phyloP scores from a whole-genome alignment of 371 early-diverging fungal species.

The Syncephalis fuscata region DNA sequence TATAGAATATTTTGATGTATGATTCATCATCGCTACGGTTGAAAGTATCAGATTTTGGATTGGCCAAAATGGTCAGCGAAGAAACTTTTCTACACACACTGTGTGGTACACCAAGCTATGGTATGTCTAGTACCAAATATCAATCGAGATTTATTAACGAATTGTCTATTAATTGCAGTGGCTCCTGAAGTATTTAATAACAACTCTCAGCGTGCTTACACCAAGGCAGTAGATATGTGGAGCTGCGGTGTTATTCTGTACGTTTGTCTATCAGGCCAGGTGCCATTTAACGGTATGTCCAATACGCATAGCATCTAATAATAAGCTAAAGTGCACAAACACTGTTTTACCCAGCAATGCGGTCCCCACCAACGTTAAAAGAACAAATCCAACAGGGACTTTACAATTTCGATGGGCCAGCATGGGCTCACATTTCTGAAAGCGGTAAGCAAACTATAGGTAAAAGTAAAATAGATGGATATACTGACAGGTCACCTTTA shows the following conservation, averaged over 20 bases:
- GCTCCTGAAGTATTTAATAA: slow-evolving; percentile 86
- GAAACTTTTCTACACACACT: slow-evolving; percentile 51
- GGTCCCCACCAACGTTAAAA: slow-evolving; percentile 25
- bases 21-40: slow-evolving; percentile 36
- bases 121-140: slow-evolving; percentile 17
- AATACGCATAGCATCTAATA: no score
- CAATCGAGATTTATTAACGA: neutral
- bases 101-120: slow-evolving; percentile 96
- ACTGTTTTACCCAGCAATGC: slow-evolving; percentile 19
- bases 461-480: neutral
- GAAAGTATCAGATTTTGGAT: slow-evolving; percentile 89
- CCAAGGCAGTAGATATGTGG: slow-evolving; percentile 92
- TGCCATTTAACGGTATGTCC: slow-evolving; percentile 76
- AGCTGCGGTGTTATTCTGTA: slow-evolving; percentile 96
- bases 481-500: neutral
- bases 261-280: slow-evolving; percentile 86
- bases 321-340: neutral
- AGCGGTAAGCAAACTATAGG: slow-evolving; percentile 21
- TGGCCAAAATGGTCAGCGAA: slow-evolving; percentile 65
- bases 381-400: slow-evolving; percentile 64
- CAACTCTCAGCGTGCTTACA: slow-evolving; percentile 46
- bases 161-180: slow-evolving; percentile 16
- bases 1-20: slow-evolving; percentile 51
- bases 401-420: slow-evolving; percentile 60
- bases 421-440: slow-evolving; percentile 70